These are phyloP conservation scores for Cyberlindnera meyerae DNA, from an alignment of 805 yeast genomes.

Conservation along the genomic window DNA sequence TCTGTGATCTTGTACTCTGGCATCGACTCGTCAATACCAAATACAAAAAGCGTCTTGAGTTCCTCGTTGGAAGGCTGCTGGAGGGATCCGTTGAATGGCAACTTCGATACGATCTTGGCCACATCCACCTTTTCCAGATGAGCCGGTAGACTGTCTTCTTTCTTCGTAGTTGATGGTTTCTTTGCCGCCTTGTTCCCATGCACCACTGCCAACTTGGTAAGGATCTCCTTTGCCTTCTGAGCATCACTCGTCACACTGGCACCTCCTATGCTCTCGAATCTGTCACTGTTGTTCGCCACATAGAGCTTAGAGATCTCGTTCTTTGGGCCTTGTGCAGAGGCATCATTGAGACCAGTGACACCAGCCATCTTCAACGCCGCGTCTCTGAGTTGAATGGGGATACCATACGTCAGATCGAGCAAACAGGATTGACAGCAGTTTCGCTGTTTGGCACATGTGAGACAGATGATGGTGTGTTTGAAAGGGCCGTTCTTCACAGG, in stretches of 20 bases:
- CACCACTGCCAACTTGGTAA: slow-evolving; percentile 37
- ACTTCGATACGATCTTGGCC: slow-evolving; percentile 45
- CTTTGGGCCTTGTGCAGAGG: slow-evolving; percentile 36
- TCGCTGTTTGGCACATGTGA: slow-evolving; percentile 70
- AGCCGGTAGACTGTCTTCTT: slow-evolving; percentile 11
- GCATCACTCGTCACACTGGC: slow-evolving; percentile 30
- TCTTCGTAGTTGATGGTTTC: slow-evolving; percentile 6
- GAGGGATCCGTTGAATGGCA: slow-evolving; percentile 69
- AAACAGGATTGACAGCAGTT: slow-evolving; percentile 89
- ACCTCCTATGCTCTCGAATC: slow-evolving; percentile 31
- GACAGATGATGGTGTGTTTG: slow-evolving; percentile 67
- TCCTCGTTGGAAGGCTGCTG: slow-evolving; percentile 35
- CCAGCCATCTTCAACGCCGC: slow-evolving; percentile 74
- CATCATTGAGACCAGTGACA: slow-evolving; percentile 28
- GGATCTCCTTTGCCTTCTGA: slow-evolving; percentile 45
- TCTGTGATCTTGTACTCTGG: slow-evolving; percentile 60
- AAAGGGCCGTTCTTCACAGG: slow-evolving; percentile 40
- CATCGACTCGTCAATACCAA: slow-evolving; percentile 63
- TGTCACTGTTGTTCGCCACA: slow-evolving; percentile 45
- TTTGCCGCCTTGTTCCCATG: slow-evolving; percentile 13
- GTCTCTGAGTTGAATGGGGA: slow-evolving; percentile 77
- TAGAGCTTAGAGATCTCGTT: slow-evolving; percentile 52
- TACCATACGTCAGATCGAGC: slow-evolving; percentile 73
- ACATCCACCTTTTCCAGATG: slow-evolving; percentile 37
- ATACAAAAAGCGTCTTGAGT: slow-evolving; percentile 62